These are phyloP conservation scores for Linaria vulgaris DNA, from an alignment of 257 asterid genomes.

Conservation along the genomic window DNA sequence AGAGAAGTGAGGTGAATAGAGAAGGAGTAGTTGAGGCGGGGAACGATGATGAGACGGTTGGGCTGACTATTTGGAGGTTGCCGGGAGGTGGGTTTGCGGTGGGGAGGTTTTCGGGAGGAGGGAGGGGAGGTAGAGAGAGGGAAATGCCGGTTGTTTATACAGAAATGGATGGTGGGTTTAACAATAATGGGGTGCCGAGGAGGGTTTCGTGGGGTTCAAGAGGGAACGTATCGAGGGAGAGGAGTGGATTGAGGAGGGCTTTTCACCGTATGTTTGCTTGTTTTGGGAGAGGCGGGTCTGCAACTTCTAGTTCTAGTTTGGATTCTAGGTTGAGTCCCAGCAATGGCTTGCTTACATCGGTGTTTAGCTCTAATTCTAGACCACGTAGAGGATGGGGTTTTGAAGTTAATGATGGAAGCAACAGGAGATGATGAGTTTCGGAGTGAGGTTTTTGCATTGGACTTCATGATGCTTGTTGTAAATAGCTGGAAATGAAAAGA, in stretches of 20 bases:
- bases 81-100: conserved; percentile 96
- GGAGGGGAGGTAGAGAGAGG: conserved; percentile 72
- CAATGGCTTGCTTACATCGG: conserved; percentile 45
- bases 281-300: conserved; percentile 51
- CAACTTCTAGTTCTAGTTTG: conserved; percentile 46
- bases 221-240: conserved; percentile 48
- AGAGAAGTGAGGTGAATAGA: conserved; percentile 31
- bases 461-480: conserved; percentile 27
- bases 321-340: conserved; percentile 52
- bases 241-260: conserved; percentile 60
- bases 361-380: conserved; percentile 48
- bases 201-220: conserved; percentile 76
- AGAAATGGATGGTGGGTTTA: conserved; percentile 88
- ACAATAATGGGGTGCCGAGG: conserved; percentile 65
- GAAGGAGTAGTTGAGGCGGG: conserved; percentile 40
- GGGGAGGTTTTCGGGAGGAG: conserved; percentile 78
- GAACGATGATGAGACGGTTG: conserved; percentile 61
- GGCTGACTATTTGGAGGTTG: conserved; percentile 82
- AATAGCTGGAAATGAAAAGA: conserved; percentile 30
- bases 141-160: conserved; percentile 85
- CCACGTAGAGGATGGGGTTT: conserved; percentile 55
- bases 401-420: conserved; percentile 36
- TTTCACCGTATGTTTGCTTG: conserved; percentile 55
- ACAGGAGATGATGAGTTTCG: conserved; percentile 41
- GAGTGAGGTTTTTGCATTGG: neutral